These are phyloP conservation scores for Aureobasidium sp. DNA, from an alignment of 2,329 filamentous ascomycete species.

Conservation along the genomic window DNA sequence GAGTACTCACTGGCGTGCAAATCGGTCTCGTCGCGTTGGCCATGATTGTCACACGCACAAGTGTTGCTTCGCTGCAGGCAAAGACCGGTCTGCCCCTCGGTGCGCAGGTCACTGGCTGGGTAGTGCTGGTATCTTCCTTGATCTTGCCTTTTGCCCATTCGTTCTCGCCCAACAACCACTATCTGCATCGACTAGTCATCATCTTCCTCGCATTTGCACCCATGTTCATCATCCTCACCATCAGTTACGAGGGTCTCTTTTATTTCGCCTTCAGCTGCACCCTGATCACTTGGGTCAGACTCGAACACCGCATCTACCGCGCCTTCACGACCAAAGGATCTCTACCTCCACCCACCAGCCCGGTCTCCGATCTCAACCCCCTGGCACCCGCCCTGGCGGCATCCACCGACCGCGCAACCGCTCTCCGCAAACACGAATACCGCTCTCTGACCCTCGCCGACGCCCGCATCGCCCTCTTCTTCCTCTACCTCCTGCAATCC, in stretches of 20 bases:
- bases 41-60: conserved; percentile 81
- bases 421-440: conserved; percentile 36
- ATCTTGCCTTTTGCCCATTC: conserved; percentile 75
- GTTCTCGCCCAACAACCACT: conserved; percentile 73
- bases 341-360: conserved; percentile 20
- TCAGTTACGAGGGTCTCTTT: conserved; percentile 95
- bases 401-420: conserved; percentile 27
- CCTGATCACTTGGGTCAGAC: conserved; percentile 80
- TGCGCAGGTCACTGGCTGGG: conserved; percentile 82
- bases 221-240: conserved; percentile 89
- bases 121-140: conserved; percentile 71
- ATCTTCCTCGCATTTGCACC: conserved; percentile 91
- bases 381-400: conserved; percentile 30
- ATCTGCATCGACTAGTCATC: conserved; percentile 80
- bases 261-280: conserved; percentile 83
- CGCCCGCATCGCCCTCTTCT: conserved; percentile 82
- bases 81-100: conserved; percentile 78
- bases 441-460: conserved; percentile 75
- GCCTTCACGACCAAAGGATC: conserved; percentile 17
- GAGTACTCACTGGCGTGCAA: conserved; percentile 54
- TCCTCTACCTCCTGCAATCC: conserved; percentile 88
- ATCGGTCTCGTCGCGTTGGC: conserved; percentile 72
- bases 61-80: conserved; percentile 74
- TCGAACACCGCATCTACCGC: conserved; percentile 70
- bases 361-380: conserved; percentile 24